Evolutionary conservation across 345 rosid species (phyloP).

Genomic region (Microthlaspi erraticum): DNA sequence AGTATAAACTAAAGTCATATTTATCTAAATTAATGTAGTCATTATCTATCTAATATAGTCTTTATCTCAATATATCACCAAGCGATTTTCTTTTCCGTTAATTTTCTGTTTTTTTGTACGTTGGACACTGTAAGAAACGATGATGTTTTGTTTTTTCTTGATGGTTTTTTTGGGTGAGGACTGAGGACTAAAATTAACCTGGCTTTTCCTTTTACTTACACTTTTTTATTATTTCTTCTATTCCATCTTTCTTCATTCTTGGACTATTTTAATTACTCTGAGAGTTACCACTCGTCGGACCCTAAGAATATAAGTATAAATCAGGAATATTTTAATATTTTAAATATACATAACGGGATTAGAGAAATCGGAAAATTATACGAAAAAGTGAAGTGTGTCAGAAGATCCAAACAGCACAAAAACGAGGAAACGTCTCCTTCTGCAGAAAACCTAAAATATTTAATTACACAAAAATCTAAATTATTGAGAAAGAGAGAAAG

Average conservation of each 20-base stretch:
- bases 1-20: too few relatives aligned
- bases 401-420: constrained; percentile 70
- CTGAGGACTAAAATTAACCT: not conserved
- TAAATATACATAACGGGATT: constrained; percentile 17
- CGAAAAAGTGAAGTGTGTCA: constrained; percentile 53
- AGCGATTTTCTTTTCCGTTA: too few relatives aligned
- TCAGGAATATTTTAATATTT: constrained; percentile 6
- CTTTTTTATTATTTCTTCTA: not conserved
- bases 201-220: not conserved
- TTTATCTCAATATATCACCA: too few relatives aligned
- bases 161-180: not conserved
- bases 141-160: too few relatives aligned
- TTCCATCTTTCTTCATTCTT: not conserved
- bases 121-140: not conserved
- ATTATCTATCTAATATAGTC: too few relatives aligned
- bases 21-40: too few relatives aligned
- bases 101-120: too few relatives aligned
- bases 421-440: constrained; percentile 91
- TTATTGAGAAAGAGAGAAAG: constrained; percentile 36
- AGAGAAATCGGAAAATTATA: constrained; percentile 30
- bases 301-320: constrained; percentile 7
- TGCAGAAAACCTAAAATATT: constrained; percentile 47
- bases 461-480: constrained; percentile 43
- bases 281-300: not conserved
- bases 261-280: not conserved